Percentiles rank a stretch among this genome's conserved stretches.
Conservation (phyloP, 192 early-diverging fungal species). For the Fimicolochytrium jonesii region DNA sequence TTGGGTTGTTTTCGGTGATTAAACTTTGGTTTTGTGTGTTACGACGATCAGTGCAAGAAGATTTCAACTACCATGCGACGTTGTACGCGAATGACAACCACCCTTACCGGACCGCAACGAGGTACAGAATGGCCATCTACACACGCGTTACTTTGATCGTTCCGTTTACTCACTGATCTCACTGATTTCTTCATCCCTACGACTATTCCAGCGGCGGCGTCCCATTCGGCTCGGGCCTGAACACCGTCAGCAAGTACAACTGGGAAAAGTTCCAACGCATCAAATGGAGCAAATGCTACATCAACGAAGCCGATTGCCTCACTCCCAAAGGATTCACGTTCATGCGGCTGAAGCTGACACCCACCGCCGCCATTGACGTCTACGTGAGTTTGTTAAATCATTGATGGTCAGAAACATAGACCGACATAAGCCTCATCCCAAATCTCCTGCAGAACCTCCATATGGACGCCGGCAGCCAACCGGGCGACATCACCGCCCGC, state of each 20-base stretch:
- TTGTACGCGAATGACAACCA: constrained; percentile 19
- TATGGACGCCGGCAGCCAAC: constrained; percentile 16
- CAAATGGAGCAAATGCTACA: constrained; percentile 13
- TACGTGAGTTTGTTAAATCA: too few relatives aligned
- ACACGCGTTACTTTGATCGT: too few relatives aligned
- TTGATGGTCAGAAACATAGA: too few relatives aligned
- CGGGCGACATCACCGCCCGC: background rate
- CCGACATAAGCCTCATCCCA: background rate
- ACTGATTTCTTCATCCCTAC: too few relatives aligned
- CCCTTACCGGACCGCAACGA: constrained; percentile 19
- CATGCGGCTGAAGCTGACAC: background rate
- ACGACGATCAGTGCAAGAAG: constrained; percentile 46
- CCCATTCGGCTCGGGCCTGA: constrained; percentile 14
- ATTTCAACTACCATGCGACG: constrained; percentile 33
- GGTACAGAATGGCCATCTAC: too few relatives aligned
- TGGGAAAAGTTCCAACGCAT: constrained; percentile 5
- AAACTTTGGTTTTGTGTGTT: background rate
- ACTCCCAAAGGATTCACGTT: constrained; percentile 26
- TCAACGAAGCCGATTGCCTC: constrained; percentile 15
- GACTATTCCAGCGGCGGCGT: constrained; percentile 19
- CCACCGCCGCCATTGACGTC: constrained; percentile 6
- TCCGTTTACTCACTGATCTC: too few relatives aligned
- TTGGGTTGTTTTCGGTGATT: background rate
- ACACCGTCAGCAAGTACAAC: constrained; percentile 16
- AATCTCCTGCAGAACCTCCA: constrained; percentile 14